Base-by-base conservation (phyloP, 331 rosid genomes). In the Spiraea crenata region DNA sequence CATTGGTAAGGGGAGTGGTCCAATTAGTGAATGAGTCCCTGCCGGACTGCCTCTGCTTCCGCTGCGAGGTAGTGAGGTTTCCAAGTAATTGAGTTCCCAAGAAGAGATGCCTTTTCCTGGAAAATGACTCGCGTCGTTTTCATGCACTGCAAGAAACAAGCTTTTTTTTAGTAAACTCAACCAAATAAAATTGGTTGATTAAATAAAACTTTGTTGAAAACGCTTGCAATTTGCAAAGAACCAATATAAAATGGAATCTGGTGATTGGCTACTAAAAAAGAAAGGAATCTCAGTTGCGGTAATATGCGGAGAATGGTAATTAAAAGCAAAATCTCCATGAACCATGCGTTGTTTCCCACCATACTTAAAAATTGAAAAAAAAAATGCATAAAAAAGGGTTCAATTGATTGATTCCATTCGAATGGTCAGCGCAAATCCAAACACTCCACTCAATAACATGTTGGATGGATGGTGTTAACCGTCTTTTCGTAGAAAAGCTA, bases 271-370 rank as follows among this genome's bases (percentile, higher is more conserved):
- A 5, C 49, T 4, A 11, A 11, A 11, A 31, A 50, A 52, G 31
- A 68, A 15, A 6, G 20, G 63, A 69, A 69, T 20, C 6, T 2
- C 1, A 4, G 25, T 4, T 25, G 8, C 0, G 37, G 52, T 76
- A 81, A 78, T 84, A 80, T 60, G 71, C 70, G 75, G 83, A 78
- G 84, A 87, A 57, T 76, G 69, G 74, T 68, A 39, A 69, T 25
- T 41, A 34, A 65, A 61, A 56, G 76, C 74, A 70, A 63, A 40
- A 41, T 41, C 16, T 20, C 12, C 5, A 15, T 7, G 63, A 12
- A 35, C 60, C 85, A 70, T 66, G 79, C 84, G 81, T 84, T 75
- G 84, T 78, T 87, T 80, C 64, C 65, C 77, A 72, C 80, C 41
- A 44, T 37, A 16, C 6, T 37, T 71, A 46, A 3, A 9, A 11